Conservation (phyloP, 2,329 filamentous ascomycete genomes). For the Magnaporthales sp. region DNA sequence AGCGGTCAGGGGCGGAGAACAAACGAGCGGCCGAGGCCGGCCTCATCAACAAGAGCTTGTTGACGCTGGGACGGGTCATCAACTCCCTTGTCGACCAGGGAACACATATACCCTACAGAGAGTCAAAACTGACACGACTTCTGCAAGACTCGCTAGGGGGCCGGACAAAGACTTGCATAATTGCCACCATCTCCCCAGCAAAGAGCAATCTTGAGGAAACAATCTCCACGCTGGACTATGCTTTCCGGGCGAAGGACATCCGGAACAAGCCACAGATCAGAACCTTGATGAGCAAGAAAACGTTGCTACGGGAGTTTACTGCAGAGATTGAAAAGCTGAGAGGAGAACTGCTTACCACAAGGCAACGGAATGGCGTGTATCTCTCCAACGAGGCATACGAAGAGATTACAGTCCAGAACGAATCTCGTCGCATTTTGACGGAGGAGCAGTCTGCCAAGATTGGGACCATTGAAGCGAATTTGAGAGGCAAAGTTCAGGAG, state of each 20-base stretch:
- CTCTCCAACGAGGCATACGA: constrained; percentile 83
- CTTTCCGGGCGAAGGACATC: constrained; percentile 96
- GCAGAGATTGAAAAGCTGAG: constrained; percentile 90
- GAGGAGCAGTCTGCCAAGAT: constrained; percentile 92
- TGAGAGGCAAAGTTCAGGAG: constrained; percentile 91
- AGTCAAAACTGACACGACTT: constrained; percentile 91
- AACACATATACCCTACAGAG: constrained; percentile 76
- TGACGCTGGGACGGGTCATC: constrained; percentile 92
- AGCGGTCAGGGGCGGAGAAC: constrained; percentile 93
- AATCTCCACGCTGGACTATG: constrained; percentile 95
- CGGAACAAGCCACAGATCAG: constrained; percentile 96
- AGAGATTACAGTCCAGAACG: constrained; percentile 83
- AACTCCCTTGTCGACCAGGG: constrained; percentile 78
- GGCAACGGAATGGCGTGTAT: constrained; percentile 92
- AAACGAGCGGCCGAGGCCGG: constrained; percentile 94
- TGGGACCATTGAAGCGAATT: constrained; percentile 80
- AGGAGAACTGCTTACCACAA: constrained; percentile 83
- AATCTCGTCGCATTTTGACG: constrained; percentile 81
- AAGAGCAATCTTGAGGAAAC: constrained; percentile 96
- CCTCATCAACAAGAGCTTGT: constrained; percentile 93
- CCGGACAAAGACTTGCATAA: constrained; percentile 96
- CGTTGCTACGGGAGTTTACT: constrained; percentile 81
- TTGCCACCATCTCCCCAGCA: constrained; percentile 89
- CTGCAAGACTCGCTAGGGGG: constrained; percentile 95
- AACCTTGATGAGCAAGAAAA: constrained; percentile 86